Evolutionary conservation across 2,329 filamentous ascomycete species (phyloP).

Genomic region (Pochonia chlamydosporia): DNA sequence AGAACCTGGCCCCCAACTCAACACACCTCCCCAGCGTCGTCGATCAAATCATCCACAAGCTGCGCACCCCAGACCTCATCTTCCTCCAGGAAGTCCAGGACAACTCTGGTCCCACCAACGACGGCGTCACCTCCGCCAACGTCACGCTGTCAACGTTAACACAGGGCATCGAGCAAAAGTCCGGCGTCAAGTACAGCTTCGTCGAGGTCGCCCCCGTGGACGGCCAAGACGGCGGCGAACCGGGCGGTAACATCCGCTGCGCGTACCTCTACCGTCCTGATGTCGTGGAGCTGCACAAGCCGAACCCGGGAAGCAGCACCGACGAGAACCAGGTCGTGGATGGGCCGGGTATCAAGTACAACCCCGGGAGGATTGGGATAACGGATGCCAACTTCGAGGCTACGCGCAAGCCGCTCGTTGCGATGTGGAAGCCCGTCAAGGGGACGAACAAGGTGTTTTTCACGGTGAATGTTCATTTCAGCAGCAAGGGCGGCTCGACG

Average conservation of each 20-base stretch:
- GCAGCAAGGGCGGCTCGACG: slow-evolving; percentile 60
- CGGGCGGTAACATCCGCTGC: slow-evolving; percentile 66
- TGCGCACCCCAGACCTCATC: slow-evolving; percentile 58
- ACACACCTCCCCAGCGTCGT: slow-evolving; percentile 53
- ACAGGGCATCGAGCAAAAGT: slow-evolving; percentile 42
- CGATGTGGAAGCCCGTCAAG: slow-evolving; percentile 56
- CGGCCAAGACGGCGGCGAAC: slow-evolving; percentile 57
- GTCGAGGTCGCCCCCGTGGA: slow-evolving; percentile 54
- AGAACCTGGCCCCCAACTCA: slow-evolving; percentile 57
- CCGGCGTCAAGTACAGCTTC: slow-evolving; percentile 52
- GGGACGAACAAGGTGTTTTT: slow-evolving; percentile 52
- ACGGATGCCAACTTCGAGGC: slow-evolving; percentile 51
- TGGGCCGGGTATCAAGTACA: slow-evolving; percentile 53
- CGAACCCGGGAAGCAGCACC: slow-evolving; percentile 47
- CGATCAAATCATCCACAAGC: slow-evolving; percentile 57
- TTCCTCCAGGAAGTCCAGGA: slow-evolving; percentile 70
- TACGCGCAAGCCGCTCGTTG: slow-evolving; percentile 62
- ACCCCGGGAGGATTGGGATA: slow-evolving; percentile 64
- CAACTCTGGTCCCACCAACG: slow-evolving; percentile 53
- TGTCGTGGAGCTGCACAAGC: slow-evolving; percentile 52
- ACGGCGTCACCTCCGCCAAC: slow-evolving; percentile 52
- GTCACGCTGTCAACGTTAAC: slow-evolving; percentile 52
- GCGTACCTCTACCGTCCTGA: slow-evolving; percentile 64
- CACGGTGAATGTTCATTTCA: slow-evolving; percentile 66
- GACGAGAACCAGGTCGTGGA: slow-evolving; percentile 52